phyloP scores from a whole-genome alignment of 2,329 filamentous ascomycete genomes.

The Arthrinium puccinioides region DNA sequence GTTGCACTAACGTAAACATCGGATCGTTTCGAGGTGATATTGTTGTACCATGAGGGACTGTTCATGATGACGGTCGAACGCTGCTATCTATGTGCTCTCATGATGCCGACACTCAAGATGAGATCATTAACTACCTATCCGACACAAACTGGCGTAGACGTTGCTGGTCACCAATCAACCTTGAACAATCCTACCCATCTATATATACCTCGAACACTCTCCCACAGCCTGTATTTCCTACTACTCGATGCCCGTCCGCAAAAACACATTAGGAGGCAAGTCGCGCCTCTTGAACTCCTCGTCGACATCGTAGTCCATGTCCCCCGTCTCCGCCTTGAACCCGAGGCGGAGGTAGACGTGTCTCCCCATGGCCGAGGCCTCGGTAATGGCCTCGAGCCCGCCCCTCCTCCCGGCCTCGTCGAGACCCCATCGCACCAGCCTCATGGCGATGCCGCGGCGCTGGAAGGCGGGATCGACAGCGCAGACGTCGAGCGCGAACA shows the following conservation, averaged over 20 bases:
- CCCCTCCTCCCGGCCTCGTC: constrained; percentile 32
- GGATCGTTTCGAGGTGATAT: too few species aligned
- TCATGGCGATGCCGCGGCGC: constrained; percentile 35
- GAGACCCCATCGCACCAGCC: constrained; percentile 40
- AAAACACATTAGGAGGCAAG: constrained; percentile 38
- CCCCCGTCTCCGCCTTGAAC: constrained; percentile 31
- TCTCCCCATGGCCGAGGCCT: constrained; percentile 42
- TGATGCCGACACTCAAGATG: too few species aligned
- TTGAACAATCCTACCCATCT: too few species aligned
- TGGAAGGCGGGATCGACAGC: constrained; percentile 47
- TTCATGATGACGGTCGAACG: too few species aligned
- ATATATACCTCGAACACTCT: too few species aligned
- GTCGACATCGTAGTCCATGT: constrained; percentile 36
- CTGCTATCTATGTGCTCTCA: too few species aligned
- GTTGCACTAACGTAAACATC: too few species aligned
- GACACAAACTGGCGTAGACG: too few species aligned
- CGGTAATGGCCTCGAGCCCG: constrained; percentile 33
- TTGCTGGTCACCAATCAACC: too few species aligned
- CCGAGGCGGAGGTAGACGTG: constrained; percentile 37
- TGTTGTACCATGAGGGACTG: too few species aligned
- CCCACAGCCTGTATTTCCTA: too few species aligned
- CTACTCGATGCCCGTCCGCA: constrained; percentile 36
- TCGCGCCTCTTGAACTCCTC: constrained; percentile 28
- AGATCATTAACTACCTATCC: too few species aligned
- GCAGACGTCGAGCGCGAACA: constrained; percentile 43